A percentile compares a stretch with the other conserved stretches of the same genome.
These are phyloP conservation scores for Aureobasidium sp. DNA, from an alignment of 2,329 filamentous ascomycete genomes.

Conservation along the genomic window DNA sequence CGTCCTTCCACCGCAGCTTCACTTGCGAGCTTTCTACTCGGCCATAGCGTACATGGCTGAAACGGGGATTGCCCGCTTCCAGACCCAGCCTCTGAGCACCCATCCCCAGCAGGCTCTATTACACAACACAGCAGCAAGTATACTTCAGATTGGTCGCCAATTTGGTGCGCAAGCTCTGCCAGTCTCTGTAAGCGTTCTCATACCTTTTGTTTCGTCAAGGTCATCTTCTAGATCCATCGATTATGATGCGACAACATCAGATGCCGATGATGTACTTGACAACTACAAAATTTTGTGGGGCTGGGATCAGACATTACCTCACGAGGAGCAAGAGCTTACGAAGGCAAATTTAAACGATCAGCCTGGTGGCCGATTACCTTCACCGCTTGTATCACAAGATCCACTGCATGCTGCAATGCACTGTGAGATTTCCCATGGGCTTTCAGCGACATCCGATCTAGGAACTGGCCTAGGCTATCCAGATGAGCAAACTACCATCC, in stretches of 20 bases:
- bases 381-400: not conserved
- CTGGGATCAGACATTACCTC: not conserved
- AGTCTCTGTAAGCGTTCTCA: not conserved
- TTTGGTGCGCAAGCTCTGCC: not conserved
- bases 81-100: not conserved
- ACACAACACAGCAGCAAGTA: not conserved
- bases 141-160: not conserved
- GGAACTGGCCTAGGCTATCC: no score
- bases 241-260: not conserved
- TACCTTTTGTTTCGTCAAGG: not conserved
- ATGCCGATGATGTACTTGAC: not conserved
- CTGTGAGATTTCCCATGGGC: not conserved
- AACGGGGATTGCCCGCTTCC: not conserved
- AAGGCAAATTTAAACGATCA: not conserved
- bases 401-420: no score
- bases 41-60: not conserved
- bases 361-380: not conserved
- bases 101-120: not conserved
- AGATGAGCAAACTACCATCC: not conserved
- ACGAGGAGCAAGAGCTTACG: not conserved
- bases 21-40: not conserved
- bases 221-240: not conserved
- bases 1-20: not conserved
- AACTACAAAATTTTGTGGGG: not conserved
- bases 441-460: no score